Evolutionary conservation across 2,329 filamentous ascomycete genomes (phyloP).

Genomic region (Fusarium decemcellulare): DNA sequence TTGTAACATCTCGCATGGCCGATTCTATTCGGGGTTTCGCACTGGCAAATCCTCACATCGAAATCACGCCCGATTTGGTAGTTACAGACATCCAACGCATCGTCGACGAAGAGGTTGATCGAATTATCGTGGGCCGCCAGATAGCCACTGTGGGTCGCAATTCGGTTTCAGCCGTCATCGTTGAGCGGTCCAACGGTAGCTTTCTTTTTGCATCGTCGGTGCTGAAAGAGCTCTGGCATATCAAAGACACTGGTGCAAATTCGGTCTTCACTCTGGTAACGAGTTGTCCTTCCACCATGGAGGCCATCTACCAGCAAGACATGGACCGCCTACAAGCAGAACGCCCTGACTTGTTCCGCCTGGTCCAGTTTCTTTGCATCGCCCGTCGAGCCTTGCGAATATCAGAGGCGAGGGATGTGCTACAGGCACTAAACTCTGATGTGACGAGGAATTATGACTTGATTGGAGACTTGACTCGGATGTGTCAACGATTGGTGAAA

Average conservation of each 20-base stretch:
- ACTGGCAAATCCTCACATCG: conserved; percentile 28
- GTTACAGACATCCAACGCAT: conserved; percentile 35
- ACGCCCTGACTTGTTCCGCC: conserved; percentile 31
- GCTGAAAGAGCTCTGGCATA: conserved; percentile 39
- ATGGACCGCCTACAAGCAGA: conserved; percentile 36
- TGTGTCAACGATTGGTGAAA: conserved; percentile 35
- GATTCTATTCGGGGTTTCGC: conserved; percentile 38
- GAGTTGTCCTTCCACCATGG: conserved; percentile 38
- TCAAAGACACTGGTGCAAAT: conserved; percentile 39
- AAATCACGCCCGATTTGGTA: conserved; percentile 24
- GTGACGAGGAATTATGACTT: conserved; percentile 38
- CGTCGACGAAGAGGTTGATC: conserved; percentile 37
- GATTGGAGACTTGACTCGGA: conserved; percentile 29
- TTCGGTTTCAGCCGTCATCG: conserved; percentile 37
- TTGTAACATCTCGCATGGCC: conserved; percentile 30
- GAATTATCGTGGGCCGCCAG: conserved; percentile 35
- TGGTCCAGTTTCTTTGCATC: conserved; percentile 37
- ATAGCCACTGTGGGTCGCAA: conserved; percentile 32
- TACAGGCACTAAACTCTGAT: conserved; percentile 31
- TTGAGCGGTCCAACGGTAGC: conserved; percentile 39
- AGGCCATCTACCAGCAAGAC: conserved; percentile 42
- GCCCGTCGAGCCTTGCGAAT: conserved; percentile 20
- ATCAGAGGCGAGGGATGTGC: conserved; percentile 33
- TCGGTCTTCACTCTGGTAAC: conserved; percentile 38
- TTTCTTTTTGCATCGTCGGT: conserved; percentile 39